Conservation (phyloP, 805 yeast species). For the Saccharomycopsis oosterbeekiorum region DNA sequence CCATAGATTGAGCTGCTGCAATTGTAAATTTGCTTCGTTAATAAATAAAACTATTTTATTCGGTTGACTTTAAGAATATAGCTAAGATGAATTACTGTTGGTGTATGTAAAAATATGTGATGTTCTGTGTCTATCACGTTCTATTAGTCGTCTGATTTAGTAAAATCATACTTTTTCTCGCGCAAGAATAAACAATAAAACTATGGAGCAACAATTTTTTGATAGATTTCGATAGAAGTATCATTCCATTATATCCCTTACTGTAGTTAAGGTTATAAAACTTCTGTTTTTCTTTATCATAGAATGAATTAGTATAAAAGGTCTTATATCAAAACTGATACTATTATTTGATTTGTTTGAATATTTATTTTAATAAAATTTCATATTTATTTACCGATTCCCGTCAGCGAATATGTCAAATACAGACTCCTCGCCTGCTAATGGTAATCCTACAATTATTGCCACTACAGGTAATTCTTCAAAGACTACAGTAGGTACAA, state of each 20-base stretch:
- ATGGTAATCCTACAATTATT: not conserved
- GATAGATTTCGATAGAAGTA: not conserved
- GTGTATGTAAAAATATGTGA: not conserved
- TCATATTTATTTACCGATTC: not conserved
- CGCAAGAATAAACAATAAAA: not conserved
- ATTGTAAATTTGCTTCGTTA: not conserved
- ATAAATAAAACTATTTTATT: too few species aligned
- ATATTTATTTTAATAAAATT: not conserved
- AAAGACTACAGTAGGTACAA: not conserved
- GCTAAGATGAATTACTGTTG: too few species aligned
- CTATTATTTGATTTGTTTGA: too few species aligned
- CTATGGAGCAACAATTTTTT: not conserved
- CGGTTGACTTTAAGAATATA: not conserved
- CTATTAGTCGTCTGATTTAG: not conserved
- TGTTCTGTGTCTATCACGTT: not conserved
- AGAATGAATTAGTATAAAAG: too few species aligned
- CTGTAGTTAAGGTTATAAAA: not conserved
- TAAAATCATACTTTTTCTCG: not conserved
- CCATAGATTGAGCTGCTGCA: not conserved
- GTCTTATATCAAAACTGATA: too few species aligned
- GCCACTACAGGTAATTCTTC: not conserved
- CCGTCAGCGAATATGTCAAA: not conserved
- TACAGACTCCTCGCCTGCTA: not conserved
- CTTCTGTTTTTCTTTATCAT: not conserved
- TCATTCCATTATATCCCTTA: not conserved